Base-by-base conservation (phyloP, 1,284 basidiomycete species). In the Blastosporella zonata region DNA sequence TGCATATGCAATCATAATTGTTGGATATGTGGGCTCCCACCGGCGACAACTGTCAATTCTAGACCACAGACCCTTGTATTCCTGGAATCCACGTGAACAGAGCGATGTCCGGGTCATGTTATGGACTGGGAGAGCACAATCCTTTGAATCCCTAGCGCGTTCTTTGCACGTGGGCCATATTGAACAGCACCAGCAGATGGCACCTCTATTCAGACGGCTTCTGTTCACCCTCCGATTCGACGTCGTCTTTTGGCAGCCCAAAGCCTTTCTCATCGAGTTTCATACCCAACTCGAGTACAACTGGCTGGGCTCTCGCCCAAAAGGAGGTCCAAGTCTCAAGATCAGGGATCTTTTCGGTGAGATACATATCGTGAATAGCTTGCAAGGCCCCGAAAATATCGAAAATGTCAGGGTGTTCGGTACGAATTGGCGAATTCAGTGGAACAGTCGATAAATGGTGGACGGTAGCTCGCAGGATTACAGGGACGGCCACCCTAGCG, bases 351-450 rank as follows among this genome's bases (percentile, higher is more conserved):
- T 40, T 36, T 5, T 56, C 51, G 6, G 46, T 37, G 18, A 62
- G 46, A 45, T 63, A 58, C 28, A 53, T 50, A 27, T 64, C 61
- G 43, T 58, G 55, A 23, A 64, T 39, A 8, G 56, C 52, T 17
- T 53, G 44, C 37, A 66, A 46, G 10, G 62, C 61, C 17, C 57
- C 61, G 25, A 60, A 58, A 2, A 64, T 39, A 20, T 53, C 56
- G 43, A 66, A 65, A 7, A 64, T 33, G 13, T 59, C 55, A 3
- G 53, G n/a, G 6, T 65, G 53, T 29, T 60, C 44, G 2, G 41
- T 42, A 2, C 62, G 60, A 9, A 62, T 20, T 0, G 57, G 48
- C 3, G 61, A 57, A 17, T 43, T 52, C 13, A 49, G 37, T 1
- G 63, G 60, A 8, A 65, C 41, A 5, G 58, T 55, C 0, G 57